Evolutionary conservation across 306 rosid species (phyloP), one percentile per base, ranked within the genome.

Genomic region (Medicago lupulina): DNA sequence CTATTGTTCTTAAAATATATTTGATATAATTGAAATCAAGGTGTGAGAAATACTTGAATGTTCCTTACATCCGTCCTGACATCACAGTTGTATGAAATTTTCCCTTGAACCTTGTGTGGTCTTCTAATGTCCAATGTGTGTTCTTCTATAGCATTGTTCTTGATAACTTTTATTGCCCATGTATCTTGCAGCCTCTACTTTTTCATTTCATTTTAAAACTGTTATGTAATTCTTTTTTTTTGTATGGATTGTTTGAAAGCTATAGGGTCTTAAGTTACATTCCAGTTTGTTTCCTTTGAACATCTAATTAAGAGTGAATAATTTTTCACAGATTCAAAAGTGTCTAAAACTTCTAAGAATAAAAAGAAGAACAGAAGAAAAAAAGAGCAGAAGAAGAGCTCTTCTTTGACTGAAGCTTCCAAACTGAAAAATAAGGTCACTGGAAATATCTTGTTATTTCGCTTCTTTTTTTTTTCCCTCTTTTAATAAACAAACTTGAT

Each of bases 341-440:
- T 38, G 57, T 13, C 17, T 44, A 92, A 90, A 74, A 17, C 60
- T 61, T 74, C 79, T 74, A 92, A 90, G 79, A 87, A 73, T 78
- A 92, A 88, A 83, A 92, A 90, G 87, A 92, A 90, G 84, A 90
- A 90, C 75, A 82, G 93, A 47, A 87, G 89, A 70, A 84, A 85
- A 92, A 92, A 86, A 75, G 94, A 88, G 74, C 88, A 82, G 6
- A 85, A 65, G 68, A 95, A 88, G 87, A 86, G 63, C 85, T 84
- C 88, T 76, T 85, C 85, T 72, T 77, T 76, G 51, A 82, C 75
- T 62, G 91, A 81, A 73, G 82, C 79, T 63, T 83, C 88, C 70
- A 86, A 89, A 72, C 57, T 74, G 81, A 80, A 83, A 67, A 62
- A 78, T 70, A 62, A 78, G 73, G 94, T 90, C 54, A 61, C 74